These are phyloP conservation scores for Lactifluus piperatus DNA, from an alignment of 768 basidiomycete species.

Conservation along the genomic window DNA sequence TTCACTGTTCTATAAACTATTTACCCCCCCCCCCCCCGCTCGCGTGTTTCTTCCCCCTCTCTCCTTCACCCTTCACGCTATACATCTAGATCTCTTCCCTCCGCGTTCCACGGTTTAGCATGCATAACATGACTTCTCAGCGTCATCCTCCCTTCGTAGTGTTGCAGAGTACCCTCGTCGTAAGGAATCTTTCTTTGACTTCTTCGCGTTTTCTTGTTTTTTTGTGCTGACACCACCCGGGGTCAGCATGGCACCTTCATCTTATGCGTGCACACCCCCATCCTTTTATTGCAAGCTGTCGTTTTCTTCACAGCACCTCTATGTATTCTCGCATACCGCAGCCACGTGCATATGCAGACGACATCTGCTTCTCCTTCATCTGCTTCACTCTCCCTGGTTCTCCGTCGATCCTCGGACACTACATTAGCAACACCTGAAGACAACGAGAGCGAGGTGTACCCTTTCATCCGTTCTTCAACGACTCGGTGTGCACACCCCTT, in stretches of 20 bases:
- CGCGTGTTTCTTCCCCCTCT: not conserved
- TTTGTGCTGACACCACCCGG: not conserved
- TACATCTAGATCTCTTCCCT: not conserved
- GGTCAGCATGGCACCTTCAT: not conserved
- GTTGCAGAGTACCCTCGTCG: not conserved
- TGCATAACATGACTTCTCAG: not conserved
- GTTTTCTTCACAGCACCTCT: conserved; percentile 1
- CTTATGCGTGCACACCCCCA: not conserved
- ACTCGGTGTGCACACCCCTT: not conserved
- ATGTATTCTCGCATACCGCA: not conserved
- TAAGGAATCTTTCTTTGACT: not conserved
- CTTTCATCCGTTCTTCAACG: not conserved
- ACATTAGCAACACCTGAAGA: not conserved
- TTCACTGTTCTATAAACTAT: not conserved
- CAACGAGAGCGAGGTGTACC: not conserved
- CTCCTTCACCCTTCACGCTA: not conserved
- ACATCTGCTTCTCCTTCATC: not conserved
- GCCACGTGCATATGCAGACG: conserved; percentile 1
- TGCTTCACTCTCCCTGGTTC: not conserved
- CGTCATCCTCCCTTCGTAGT: not conserved
- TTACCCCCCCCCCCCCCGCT: not conserved
- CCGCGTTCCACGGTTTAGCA: not conserved
- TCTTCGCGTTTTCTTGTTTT: too few species aligned
- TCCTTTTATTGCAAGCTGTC: not conserved
- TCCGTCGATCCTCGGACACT: not conserved